Conservation (phyloP, 768 basidiomycete species). For the Tulasnella sp. region DNA sequence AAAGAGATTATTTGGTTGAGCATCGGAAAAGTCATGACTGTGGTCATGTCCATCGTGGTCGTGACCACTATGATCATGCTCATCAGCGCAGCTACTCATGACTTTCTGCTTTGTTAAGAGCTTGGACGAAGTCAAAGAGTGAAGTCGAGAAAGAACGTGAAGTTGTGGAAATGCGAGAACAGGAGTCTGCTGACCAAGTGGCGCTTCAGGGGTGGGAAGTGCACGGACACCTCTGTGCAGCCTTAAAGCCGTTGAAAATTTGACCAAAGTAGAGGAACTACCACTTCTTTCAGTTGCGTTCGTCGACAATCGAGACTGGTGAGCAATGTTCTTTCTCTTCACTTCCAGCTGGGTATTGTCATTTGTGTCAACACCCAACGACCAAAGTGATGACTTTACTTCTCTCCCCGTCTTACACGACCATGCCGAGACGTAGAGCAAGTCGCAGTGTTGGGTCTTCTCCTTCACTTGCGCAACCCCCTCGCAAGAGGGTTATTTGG, state of each 20-base stretch:
- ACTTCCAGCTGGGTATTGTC: not conserved
- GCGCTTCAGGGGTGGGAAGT: not conserved
- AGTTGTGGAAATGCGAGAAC: not conserved
- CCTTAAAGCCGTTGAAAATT: conserved; percentile 10
- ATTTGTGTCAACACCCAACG: not conserved
- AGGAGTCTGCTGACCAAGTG: not conserved
- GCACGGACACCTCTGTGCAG: not conserved
- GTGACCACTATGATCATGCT: conserved; percentile 39
- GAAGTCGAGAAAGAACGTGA: not conserved
- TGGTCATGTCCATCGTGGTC: conserved; percentile 43
- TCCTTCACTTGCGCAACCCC: conserved; percentile 56
- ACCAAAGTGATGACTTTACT: conserved; percentile 50
- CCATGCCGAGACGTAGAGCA: conserved; percentile 73
- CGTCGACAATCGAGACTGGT: not conserved
- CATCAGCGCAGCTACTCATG: conserved; percentile 46
- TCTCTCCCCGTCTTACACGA: conserved; percentile 90
- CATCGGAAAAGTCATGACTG: conserved; percentile 30
- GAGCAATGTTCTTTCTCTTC: not conserved
- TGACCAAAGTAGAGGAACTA: not conserved
- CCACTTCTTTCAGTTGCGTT: not conserved
- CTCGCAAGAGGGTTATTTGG: conserved; percentile 39
- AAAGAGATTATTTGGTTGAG: conserved; percentile 62
- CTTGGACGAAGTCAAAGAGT: not conserved
- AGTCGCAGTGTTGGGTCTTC: conserved; percentile 9
- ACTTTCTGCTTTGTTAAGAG: conserved; percentile 17